phyloP scores from a whole-genome alignment of 2,329 filamentous ascomycete species.

The Scedosporium apiospermum region DNA sequence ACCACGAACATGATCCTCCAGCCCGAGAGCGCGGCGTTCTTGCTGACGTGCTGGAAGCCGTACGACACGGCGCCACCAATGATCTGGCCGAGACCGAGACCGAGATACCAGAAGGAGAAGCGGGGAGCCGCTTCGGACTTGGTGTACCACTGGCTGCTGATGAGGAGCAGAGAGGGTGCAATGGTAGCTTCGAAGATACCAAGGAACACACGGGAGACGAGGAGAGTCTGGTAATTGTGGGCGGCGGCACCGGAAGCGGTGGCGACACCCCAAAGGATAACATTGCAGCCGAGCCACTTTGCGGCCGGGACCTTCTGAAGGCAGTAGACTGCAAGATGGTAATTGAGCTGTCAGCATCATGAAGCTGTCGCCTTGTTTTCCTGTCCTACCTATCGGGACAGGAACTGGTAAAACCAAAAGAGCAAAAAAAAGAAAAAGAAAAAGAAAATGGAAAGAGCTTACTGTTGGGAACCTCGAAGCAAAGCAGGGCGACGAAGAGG shows the following conservation, averaged over 20 bases:
- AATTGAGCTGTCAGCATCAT: background rate
- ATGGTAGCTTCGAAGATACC: slow-evolving; percentile 38
- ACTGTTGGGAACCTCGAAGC: slow-evolving; percentile 53
- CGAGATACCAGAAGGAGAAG: slow-evolving; percentile 7
- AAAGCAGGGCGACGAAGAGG: slow-evolving; percentile 52
- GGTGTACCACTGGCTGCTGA: slow-evolving; percentile 31
- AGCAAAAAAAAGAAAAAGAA: too few relatives aligned
- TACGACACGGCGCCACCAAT: slow-evolving; percentile 22
- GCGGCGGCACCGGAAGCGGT: slow-evolving; percentile 15
- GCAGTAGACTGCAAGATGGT: slow-evolving; percentile 33
- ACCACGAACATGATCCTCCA: slow-evolving; percentile 15
- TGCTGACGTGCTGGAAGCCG: slow-evolving; percentile 20
- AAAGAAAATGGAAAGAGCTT: slow-evolving; percentile 6
- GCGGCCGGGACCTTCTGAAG: slow-evolving; percentile 51
- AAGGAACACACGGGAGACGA: slow-evolving; percentile 32
- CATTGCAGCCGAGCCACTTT: slow-evolving; percentile 51
- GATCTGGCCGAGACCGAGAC: slow-evolving; percentile 12
- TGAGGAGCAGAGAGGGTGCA: slow-evolving; percentile 39
- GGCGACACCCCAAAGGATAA: slow-evolving; percentile 42
- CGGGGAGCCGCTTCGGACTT: slow-evolving; percentile 6
- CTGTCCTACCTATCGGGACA: too few relatives aligned
- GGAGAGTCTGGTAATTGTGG: slow-evolving; percentile 11
- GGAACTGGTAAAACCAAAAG: too few relatives aligned
- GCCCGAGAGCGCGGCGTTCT: slow-evolving; percentile 11
- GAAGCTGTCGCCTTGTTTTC: too few relatives aligned